phyloP scores from a whole-genome alignment of 495 filamentous ascomycete species.

The Aspergillus haitiensis region DNA sequence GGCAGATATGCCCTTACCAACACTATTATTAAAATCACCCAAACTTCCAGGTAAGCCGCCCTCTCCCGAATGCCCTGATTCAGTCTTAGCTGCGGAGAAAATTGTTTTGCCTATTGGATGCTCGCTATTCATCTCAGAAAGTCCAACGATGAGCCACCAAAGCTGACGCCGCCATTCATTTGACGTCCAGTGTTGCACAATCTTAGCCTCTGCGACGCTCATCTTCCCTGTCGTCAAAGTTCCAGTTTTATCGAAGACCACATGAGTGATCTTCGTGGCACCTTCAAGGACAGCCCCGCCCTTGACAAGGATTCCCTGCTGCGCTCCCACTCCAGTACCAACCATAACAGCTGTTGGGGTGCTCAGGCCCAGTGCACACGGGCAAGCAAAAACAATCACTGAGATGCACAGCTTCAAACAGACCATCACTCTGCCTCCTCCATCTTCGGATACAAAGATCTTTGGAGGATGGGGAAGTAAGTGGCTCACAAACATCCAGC shows the following conservation, averaged over 20 bases:
- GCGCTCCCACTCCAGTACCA: slow-evolving; percentile 93
- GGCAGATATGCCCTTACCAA: slow-evolving; percentile 85
- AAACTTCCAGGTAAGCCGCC: slow-evolving; percentile 77
- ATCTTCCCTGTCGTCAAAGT: slow-evolving; percentile 94
- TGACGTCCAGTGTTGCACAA: slow-evolving; percentile 66
- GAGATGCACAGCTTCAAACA: slow-evolving; percentile 98
- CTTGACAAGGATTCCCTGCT: slow-evolving; percentile 95
- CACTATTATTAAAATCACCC: slow-evolving; percentile 77
- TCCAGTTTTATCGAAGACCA: slow-evolving; percentile 99
- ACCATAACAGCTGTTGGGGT: slow-evolving; percentile 99
- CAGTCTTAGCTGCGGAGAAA: slow-evolving; percentile 65
- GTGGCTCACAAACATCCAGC: slow-evolving; percentile 95
- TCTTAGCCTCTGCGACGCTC: slow-evolving; percentile 72
- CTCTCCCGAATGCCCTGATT: slow-evolving; percentile 70
- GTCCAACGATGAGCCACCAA: slow-evolving; percentile 94
- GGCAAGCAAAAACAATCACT: slow-evolving; percentile 97
- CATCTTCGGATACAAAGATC: slow-evolving; percentile 77
- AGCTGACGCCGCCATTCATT: slow-evolving; percentile 67
- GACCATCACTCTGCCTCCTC: slow-evolving; percentile 90
- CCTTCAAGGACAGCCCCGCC: slow-evolving; percentile 91
- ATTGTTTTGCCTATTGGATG: slow-evolving; percentile 93
- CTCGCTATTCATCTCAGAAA: slow-evolving; percentile 91
- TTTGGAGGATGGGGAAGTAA: slow-evolving; percentile 77
- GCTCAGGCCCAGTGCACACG: slow-evolving; percentile 89
- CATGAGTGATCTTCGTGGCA: slow-evolving; percentile 84